Base-by-base conservation (phyloP, 179 eudicot genomes). In the Spinacia oleracea region DNA sequence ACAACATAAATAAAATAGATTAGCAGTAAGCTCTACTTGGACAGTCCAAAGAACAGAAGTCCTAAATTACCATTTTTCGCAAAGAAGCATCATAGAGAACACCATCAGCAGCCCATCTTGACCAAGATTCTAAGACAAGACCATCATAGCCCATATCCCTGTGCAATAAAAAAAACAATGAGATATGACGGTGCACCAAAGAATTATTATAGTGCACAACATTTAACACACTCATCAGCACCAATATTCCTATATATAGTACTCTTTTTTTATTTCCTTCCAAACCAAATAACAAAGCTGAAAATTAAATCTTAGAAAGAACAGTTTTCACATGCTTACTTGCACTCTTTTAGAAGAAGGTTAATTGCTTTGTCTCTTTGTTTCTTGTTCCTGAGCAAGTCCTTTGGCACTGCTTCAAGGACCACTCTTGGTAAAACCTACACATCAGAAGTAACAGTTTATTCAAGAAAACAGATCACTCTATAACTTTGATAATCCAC, bases 91-190 rank as follows among this genome's bases (percentile, higher is more conserved):
- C 93, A 64, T 92, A 88, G 77, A 96, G 87, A 86, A 96, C 79
- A 77, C 96, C 94, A 84, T 89, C 90, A 76, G 90, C 91, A 76
- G 93, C 93, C 99, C 99, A 96, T 79, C 92, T 93, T 67, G 99
- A 96, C 99, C 99, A 96, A 64, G 98, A 92, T 84, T 96, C 99
- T 29, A 96, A 91, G 62, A 93, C 99, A 76, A 96, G 81, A 69
- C 99, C 99, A 79, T 96, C 98, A 87, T 89, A 96, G 62, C 72
- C 91, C 94, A 93, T 88, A 78, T 96, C 99, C 89, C 99, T 96
- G 80, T 21, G 75, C 58, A 86, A 70, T 27, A 27, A 27, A 48
- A 79, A 80, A 34, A 68, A 50, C 3, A 2, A 59, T 51, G 59
- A 60, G 40, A 50, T 48, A 11, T 14, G 67, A 20, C 21, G 53